A percentile compares a stretch with the other conserved stretches of the same genome.
Conservation (phyloP, 495 filamentous ascomycete genomes). For the Clavariopsis aquatica region DNA sequence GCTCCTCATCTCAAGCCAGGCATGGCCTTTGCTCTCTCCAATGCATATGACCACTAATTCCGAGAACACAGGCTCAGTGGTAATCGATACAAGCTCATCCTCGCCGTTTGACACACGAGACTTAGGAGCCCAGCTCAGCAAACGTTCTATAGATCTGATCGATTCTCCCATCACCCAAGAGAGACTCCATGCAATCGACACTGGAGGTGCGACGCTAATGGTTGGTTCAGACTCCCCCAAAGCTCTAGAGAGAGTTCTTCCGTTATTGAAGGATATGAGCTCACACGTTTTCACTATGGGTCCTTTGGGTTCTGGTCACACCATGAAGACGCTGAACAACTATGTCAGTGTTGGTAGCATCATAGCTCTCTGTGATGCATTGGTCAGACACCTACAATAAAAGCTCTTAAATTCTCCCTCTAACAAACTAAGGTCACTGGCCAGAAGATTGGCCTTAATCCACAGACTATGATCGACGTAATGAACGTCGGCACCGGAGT, state of each 20-base stretch:
- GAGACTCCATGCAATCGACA: constrained; percentile 39
- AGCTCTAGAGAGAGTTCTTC: constrained; percentile 38
- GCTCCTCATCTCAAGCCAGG: constrained; percentile 36
- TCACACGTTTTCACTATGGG: constrained; percentile 36
- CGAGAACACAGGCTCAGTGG: constrained; percentile 30
- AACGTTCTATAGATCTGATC: constrained; percentile 37
- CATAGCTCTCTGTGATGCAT: constrained; percentile 39
- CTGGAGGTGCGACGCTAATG: constrained; percentile 40
- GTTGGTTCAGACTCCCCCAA: constrained; percentile 24
- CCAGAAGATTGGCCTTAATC: constrained; percentile 42
- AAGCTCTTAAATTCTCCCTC: constrained; percentile 3
- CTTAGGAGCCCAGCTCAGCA: constrained; percentile 36
- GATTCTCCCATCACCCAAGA: constrained; percentile 42
- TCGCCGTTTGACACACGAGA: constrained; percentile 40
- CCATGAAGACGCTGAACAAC: constrained; percentile 45
- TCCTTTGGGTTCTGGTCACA: constrained; percentile 37
- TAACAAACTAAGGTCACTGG: constrained; percentile 29
- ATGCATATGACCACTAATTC: neutral
- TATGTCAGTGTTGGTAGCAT: constrained; percentile 40
- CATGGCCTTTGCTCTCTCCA: neutral
- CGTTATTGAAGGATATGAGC: constrained; percentile 38
- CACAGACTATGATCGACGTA: constrained; percentile 42
- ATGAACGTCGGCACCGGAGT: constrained; percentile 42
- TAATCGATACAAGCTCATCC: constrained; percentile 41
- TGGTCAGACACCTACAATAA: constrained; percentile 17